These are phyloP conservation scores for Amphirosellinia nigrospora DNA, from an alignment of 495 filamentous ascomycete genomes.

Conservation along the genomic window DNA sequence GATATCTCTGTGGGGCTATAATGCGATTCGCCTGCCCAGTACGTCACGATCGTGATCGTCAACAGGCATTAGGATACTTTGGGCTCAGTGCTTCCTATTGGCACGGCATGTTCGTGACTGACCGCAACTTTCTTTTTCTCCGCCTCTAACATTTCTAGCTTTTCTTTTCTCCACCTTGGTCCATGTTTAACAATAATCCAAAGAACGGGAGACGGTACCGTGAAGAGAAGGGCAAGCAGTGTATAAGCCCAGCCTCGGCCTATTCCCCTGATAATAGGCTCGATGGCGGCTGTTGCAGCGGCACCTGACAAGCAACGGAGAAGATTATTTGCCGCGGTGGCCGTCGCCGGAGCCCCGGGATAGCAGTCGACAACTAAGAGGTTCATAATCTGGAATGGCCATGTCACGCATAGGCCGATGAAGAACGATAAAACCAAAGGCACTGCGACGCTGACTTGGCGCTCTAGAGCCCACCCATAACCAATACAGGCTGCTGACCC, in stretches of 20 bases:
- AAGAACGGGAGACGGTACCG: slow-evolving; percentile 45
- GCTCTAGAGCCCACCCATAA: slow-evolving; percentile 65
- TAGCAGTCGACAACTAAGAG: slow-evolving; percentile 55
- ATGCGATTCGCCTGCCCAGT: not conserved
- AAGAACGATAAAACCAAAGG: slow-evolving; percentile 64
- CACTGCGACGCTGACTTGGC: slow-evolving; percentile 51
- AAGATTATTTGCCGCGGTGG: slow-evolving; percentile 56
- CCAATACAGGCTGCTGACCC: slow-evolving; percentile 52
- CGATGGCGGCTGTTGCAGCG: slow-evolving; percentile 50
- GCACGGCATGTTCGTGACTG: not conserved
- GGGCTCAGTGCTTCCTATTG: not conserved
- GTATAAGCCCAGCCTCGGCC: slow-evolving; percentile 58
- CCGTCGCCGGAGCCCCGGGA: slow-evolving; percentile 52
- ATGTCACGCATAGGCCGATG: slow-evolving; percentile 59
- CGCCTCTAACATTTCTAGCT: slow-evolving; percentile 35
- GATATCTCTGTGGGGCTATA: not conserved
- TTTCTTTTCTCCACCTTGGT: slow-evolving; percentile 50
- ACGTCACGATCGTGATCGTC: not conserved
- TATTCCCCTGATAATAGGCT: slow-evolving; percentile 48
- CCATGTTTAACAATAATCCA: slow-evolving; percentile 47
- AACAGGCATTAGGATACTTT: not conserved
- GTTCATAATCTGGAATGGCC: slow-evolving; percentile 57
- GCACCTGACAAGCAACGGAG: slow-evolving; percentile 53
- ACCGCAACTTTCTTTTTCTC: slow-evolving; percentile 31
- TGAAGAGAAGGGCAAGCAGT: slow-evolving; percentile 47